Evolutionary conservation across 768 basidiomycete species (phyloP), one percentile per base, ranked within the genome.

Genomic region (Pisolithus microcarpus): DNA sequence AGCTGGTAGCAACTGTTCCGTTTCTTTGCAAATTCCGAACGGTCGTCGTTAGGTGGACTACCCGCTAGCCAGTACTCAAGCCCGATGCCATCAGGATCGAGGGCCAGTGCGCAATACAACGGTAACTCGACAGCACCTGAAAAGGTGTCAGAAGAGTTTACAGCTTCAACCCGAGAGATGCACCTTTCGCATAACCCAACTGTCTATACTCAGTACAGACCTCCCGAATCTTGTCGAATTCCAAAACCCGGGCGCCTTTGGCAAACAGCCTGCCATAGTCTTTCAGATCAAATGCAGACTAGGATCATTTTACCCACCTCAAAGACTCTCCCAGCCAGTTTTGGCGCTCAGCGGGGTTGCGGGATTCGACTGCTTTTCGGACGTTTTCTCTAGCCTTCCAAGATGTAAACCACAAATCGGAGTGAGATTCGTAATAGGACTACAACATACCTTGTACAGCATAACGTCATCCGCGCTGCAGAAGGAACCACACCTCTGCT

Each of bases 401-500:
- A 44, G 43, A 34, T 38, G 13, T 23, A 43, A 52, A 43, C 58
- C 37, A 43, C 34, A 43, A 45, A n/a, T n/a, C 44, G 15, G 50
- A 19, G n/a, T 42, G 37, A 36, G 42, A 43, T 11, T 23, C 4
- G 48, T 50, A 38, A 49, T 40, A 50, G 49, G 24, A 11, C 34
- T 28, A 57, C 70, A 51, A 57, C 70, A 51, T 58, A 83, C 92
- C 76, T 99, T 99, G 74, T 98, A 97, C 26, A 96, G 69, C 78
- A 96, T 89, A 40, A 99, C 96, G 69, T 99, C 96, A 62, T 97
- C 96, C 2, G 94, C 86, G 58, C 94, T 94, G 68, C 93, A 97
- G 78, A 98, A 98, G 13, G 93, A 91, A 2, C 95, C 94, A 58
- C 96, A 99, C 64, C 92, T 78, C 60, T 89, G 84, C 63, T 98